A percentile compares a stretch with the other conserved stretches of the same genome.
phyloP scores from a whole-genome alignment of 1,139 yeast genomes.

The Geotrichum bryndzae region DNA sequence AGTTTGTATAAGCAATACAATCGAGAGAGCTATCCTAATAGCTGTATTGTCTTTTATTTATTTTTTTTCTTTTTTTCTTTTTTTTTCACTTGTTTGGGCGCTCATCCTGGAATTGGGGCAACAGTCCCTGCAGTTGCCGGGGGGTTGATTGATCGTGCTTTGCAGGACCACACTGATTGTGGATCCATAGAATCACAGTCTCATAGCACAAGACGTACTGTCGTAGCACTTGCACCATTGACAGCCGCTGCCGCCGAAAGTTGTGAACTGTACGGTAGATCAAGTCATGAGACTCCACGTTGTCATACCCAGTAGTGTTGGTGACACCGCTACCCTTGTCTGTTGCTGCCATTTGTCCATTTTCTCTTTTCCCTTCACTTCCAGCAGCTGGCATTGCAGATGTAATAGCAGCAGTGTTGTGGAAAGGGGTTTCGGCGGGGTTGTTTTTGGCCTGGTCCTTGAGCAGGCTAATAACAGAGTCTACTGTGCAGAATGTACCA shows the following conservation, averaged over 20 bases:
- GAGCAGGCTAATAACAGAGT: conserved; percentile 51
- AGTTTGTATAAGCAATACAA: too few relatives aligned
- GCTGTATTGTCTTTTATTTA: too few relatives aligned
- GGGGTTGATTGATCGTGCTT: not conserved
- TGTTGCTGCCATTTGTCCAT: not conserved
- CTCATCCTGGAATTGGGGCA: not conserved
- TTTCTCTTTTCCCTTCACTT: not conserved
- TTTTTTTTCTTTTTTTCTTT: not conserved
- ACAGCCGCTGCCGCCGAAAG: conserved; percentile 63
- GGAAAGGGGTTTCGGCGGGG: conserved; percentile 9
- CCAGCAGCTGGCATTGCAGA: not conserved
- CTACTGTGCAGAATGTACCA: conserved; percentile 76
- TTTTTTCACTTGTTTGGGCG: not conserved
- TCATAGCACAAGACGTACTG: conserved; percentile 74
- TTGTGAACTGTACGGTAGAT: conserved; percentile 52
- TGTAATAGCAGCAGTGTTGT: conserved; percentile 13
- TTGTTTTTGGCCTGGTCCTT: conserved; percentile 18
- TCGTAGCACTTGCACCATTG: conserved; percentile 77
- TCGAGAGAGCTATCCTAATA: too few relatives aligned
- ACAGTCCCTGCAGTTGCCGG: not conserved
- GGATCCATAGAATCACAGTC: conserved; percentile 35
- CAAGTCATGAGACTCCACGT: conserved; percentile 40
- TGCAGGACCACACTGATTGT: conserved; percentile 8
- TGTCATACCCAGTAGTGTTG: not conserved
- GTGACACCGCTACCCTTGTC: not conserved